A percentile compares a stretch with the other conserved stretches of the same genome.
Conservation (phyloP, 169 alveolate genomes). For the Plasmodium malariae region DNA sequence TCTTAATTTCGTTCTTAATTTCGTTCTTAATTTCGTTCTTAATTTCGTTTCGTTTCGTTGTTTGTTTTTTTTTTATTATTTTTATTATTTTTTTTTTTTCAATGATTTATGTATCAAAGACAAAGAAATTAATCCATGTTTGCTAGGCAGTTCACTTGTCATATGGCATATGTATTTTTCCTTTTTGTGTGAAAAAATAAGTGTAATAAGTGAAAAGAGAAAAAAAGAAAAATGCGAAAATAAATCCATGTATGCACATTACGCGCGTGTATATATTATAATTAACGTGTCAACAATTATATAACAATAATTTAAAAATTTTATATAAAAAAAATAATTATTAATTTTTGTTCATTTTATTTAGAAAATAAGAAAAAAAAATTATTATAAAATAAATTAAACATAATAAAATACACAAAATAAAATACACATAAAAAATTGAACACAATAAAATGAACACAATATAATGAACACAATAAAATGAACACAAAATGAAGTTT, state of each 20-base stretch:
- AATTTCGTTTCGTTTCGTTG: neutral
- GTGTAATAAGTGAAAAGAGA: neutral
- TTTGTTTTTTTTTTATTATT: slow-evolving; percentile 6
- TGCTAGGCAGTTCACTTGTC: neutral
- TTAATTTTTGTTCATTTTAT: neutral
- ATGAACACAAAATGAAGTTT: neutral
- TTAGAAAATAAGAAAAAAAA: neutral
- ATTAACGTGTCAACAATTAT: too few species aligned
- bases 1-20: neutral
- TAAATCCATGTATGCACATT: neutral
- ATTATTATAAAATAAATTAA: too few species aligned
- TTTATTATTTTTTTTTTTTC: neutral
- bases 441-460: neutral
- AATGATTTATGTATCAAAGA: slow-evolving; percentile 29
- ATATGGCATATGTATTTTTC: neutral
- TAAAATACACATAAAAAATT: too few species aligned
- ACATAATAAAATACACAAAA: too few species aligned
- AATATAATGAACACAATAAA: neutral
- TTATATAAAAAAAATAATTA: neutral
- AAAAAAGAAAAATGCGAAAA: neutral
- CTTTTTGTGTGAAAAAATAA: slow-evolving; percentile 3
- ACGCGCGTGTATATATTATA: too few species aligned
- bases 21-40: neutral
- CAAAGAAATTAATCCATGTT: slow-evolving; percentile 20
- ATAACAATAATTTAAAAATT: neutral